phyloP scores from a whole-genome alignment of 163 green algal species.

The Scenedesmus sp. region DNA sequence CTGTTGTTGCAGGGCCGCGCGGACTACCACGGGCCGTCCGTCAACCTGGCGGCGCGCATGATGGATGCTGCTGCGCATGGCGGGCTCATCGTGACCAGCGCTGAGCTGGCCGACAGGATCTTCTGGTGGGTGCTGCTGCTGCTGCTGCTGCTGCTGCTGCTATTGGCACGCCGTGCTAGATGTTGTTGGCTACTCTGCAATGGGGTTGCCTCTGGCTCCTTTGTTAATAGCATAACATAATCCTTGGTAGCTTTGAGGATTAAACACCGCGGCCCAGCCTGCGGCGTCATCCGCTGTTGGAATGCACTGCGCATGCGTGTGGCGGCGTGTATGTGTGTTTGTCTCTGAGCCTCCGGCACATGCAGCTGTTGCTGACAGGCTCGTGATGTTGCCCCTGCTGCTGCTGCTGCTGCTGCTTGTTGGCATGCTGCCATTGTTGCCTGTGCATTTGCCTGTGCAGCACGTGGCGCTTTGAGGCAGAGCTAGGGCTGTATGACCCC shows the following conservation, averaged over 20 bases:
- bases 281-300: too few relatives aligned
- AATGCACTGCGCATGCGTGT: too few relatives aligned
- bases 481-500: constrained; percentile 33
- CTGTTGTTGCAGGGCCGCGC: constrained; percentile 46
- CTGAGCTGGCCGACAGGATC: constrained; percentile 32
- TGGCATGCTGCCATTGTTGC: neutral
- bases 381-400: too few relatives aligned
- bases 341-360: neutral
- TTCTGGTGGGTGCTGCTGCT: constrained; percentile 23
- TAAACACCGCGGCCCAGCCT: too few relatives aligned
- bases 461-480: constrained; percentile 38
- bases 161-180: neutral
- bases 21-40: constrained; percentile 68
- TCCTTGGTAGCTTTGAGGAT: too few relatives aligned
- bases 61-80: constrained; percentile 58
- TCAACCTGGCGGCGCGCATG: constrained; percentile 68
- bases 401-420: neutral
- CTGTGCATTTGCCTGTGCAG: neutral
- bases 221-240: too few relatives aligned
- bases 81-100: constrained; percentile 46
- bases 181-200: neutral
- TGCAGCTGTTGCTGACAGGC: too few relatives aligned
- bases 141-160: neutral
- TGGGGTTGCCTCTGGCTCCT: too few relatives aligned
- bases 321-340: neutral